Base-by-base conservation (phyloP, 345 rosid species). In the Kandelia obovata region DNA sequence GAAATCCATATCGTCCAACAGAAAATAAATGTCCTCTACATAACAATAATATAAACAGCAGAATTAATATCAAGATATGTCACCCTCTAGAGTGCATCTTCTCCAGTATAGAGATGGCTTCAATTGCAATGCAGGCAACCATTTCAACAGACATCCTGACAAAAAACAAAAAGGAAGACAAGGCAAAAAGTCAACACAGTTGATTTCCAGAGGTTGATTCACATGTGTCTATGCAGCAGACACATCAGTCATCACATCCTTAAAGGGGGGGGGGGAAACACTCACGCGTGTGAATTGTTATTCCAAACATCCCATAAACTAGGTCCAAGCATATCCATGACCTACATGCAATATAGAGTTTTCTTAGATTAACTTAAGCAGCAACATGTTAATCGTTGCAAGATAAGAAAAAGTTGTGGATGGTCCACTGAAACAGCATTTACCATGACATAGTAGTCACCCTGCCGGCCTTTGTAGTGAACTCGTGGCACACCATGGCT, bases 41-140 rank as follows among this genome's bases (percentile, higher is more conserved):
- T 8, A 49, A 2, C 25, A 61, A 47, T 19, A 53, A 39, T 15
- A 58, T 21, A 20, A 43, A 9, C 65, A 62, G 56, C n/a, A 55
- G 39, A 65, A 46, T 58, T 32, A 67, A 37, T 53, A 46, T 61
- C 58, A 88, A 32, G 58, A 73, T 23, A 26, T 32, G 58, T 73
- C 67, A 92, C 98, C 98, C 98, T 75, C 78, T 89, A 21, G 92
- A 87, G 73, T 92, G 96, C 82, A 92, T 85, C 80, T 90, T 92
- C 76, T 92, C 98, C 8, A 92, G 79, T 64, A 90, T 92, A 61
- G 98, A 92, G 70, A 92, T 87, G 35, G 92, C 91, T 80, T 92
- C 96, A 17, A 90, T 87, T 10, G 98, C 96, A 79, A 92, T 88
- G 77, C 96, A 90, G 20, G 98, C 96, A 55, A 92, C 96, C 95